Evolutionary conservation across 768 basidiomycete genomes (phyloP), one percentile per base, ranked within the genome.

Genomic region (Tricholoma terreum): DNA sequence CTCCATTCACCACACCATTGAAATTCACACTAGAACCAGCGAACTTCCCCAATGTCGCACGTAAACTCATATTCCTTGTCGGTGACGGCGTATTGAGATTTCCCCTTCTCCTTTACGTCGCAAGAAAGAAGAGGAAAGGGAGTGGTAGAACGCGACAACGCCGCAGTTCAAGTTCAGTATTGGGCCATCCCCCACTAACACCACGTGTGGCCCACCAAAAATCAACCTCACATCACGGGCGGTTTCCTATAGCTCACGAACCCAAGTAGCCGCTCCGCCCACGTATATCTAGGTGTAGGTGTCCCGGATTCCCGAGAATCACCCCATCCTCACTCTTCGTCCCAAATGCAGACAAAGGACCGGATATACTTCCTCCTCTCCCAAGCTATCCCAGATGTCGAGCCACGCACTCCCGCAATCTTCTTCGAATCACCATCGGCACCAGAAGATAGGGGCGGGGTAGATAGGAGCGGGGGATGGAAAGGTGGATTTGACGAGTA

Each of bases 161-260:
- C 8, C 22, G 27, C 2, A 6, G 24, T 15, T 36, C 36, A 31
- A 40, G 15, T 5, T 50, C 48, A 15, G 35, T n/a, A n/a, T n/a
- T n/a, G n/a, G n/a, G n/a, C n/a, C 19, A n/a, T 19, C 14, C 30
- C 34, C 7, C 40, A 12, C 52, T 63, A 6, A 60, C 58, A 9
- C 59, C 63, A 34, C 62, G 65, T 17, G 61, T 61, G n/a, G n/a
- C n/a, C 58, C 67, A 3, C 74, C 75, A 54, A 73, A 67, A 33
- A 91, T 81, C 58, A 93, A 76, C 53, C 83, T 77, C 6, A 77
- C 79, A 73, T 96, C 11, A 76, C 75, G 0, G 94, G 94, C 11
- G 94, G 92, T 22, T 77, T 67, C 12, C 88, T 81, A 67, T 89
- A 84, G 27, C 83, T 80, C 3, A 87, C 86, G 66, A 92, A 91